Conservation (phyloP, 2,329 filamentous ascomycete genomes). For the Ceratocystis alfenasii region DNA sequence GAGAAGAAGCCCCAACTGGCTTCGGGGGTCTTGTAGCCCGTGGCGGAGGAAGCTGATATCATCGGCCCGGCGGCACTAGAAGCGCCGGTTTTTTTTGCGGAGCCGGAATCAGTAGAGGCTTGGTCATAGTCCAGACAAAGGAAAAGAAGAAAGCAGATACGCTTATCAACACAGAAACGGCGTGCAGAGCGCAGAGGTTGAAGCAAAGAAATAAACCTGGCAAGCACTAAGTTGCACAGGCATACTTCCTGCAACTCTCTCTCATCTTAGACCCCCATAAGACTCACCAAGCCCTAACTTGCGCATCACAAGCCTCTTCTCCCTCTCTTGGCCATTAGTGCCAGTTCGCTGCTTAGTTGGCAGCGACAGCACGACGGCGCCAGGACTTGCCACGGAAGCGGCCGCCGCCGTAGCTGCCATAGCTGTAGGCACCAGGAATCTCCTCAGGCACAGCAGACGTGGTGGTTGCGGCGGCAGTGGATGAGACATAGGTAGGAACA, state of each 20-base stretch:
- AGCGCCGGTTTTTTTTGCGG: neutral
- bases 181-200: neutral
- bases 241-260: too few species aligned
- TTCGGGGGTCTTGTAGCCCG: neutral
- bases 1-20: neutral
- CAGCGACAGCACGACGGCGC: constrained; percentile 15
- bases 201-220: neutral
- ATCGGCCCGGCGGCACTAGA: neutral
- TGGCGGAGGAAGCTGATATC: neutral
- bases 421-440: constrained; percentile 21
- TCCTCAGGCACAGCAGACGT: constrained; percentile 8
- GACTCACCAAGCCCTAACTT: neutral
- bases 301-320: neutral
- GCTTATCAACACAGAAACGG: too few species aligned
- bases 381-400: constrained; percentile 16
- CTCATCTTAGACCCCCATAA: too few species aligned
- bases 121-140: neutral
- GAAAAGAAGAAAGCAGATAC: neutral
- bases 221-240: too few species aligned
- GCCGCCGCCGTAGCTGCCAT: constrained; percentile 8
- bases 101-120: neutral
- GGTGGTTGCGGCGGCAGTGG: neutral
- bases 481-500: constrained; percentile 2
- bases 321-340: neutral
- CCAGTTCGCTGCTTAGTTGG: constrained; percentile 9